Base-by-base conservation (phyloP, 1,284 basidiomycete species). In the Cutaneotrichosporon cavernicola region DNA sequence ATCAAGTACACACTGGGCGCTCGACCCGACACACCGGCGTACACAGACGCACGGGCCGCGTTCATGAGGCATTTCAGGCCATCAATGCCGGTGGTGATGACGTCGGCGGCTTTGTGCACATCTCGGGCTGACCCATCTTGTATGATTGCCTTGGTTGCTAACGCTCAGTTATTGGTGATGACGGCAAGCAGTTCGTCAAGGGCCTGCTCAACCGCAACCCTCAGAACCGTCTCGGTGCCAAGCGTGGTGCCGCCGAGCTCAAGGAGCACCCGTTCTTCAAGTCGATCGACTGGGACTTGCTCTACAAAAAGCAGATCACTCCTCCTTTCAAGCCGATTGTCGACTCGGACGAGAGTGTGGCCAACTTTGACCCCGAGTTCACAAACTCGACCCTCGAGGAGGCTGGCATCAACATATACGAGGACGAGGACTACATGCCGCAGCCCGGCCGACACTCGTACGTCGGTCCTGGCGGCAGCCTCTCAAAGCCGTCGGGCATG, bases 171-270 rank as follows among this genome's bases (percentile, higher is more conserved):
- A 98, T 99, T 73, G 89, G 90, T 66, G 97, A 99, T 73, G 95
- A 98, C 65, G 97, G 97, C 62, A 99, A 99, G 83, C 91, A 97
- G 82, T 99, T 99, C 72, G 97, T 99, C 76, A 99, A 99, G 82
- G 94, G 93, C 65, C 89, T 99, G 53, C 86, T 99, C 58, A 99
- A 98, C 82, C 89, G 97, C 56, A 99, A 99, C 80, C 97, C 97
- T 5, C 94, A 92, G 76, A 93, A 98, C 77, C 91, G 97, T 32
- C 85, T 99, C 1, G 97, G 97, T 18, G 91, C 96, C 0, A 85
- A 87, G 62, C 87, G 91, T 40, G 97, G 97, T 76, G 89, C 97
- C 0, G 92, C 85, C 63, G 96, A 99, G 75, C 87, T 99, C 66
- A 99, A 97, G 79, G 92, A 92, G 73, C 97, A 99, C 76, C 83